Percentiles rank a stretch among this genome's conserved stretches.
phyloP scores from a whole-genome alignment of 306 rosid genomes.

The Elaeagnus macrophylla region DNA sequence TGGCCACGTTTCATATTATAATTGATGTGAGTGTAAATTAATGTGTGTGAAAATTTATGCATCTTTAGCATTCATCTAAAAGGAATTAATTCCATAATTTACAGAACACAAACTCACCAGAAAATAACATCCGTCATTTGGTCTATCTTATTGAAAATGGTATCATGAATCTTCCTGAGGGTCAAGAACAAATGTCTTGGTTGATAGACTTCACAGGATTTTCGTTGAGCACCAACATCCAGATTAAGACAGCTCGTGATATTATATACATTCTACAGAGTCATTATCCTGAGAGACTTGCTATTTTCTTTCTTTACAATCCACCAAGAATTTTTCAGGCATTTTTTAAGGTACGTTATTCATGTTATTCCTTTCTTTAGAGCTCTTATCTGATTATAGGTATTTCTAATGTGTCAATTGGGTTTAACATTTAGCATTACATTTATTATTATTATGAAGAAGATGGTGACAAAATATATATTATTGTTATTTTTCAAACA shows the following conservation, averaged over 20 bases:
- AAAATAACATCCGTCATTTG: constrained; percentile 51
- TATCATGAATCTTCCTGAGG: constrained; percentile 66
- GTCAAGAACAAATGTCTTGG: constrained; percentile 92
- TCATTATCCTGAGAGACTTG: constrained; percentile 96
- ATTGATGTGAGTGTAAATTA: too few relatives aligned
- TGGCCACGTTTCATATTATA: too few relatives aligned
- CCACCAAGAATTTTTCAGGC: constrained; percentile 92
- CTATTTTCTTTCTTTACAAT: constrained; percentile 51
- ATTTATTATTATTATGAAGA: too few relatives aligned
- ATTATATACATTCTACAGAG: constrained; percentile 64
- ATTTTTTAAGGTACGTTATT: constrained; percentile 59
- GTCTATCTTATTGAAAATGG: constrained; percentile 85
- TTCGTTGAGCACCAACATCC: constrained; percentile 37
- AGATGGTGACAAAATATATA: too few relatives aligned
- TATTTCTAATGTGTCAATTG: too few relatives aligned
- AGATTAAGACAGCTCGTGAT: constrained; percentile 66
- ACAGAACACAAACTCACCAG: constrained; percentile 63
- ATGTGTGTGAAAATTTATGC: too few relatives aligned
- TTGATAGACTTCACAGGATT: constrained; percentile 79
- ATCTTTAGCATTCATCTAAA: not conserved
- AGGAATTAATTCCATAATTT: not conserved
- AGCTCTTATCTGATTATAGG: not conserved
- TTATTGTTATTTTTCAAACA: too few relatives aligned
- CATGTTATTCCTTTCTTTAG: not conserved
- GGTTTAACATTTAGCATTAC: too few relatives aligned